Conservation (phyloP, 257 asterid genomes). For the Fraxinus quadrangulata region DNA sequence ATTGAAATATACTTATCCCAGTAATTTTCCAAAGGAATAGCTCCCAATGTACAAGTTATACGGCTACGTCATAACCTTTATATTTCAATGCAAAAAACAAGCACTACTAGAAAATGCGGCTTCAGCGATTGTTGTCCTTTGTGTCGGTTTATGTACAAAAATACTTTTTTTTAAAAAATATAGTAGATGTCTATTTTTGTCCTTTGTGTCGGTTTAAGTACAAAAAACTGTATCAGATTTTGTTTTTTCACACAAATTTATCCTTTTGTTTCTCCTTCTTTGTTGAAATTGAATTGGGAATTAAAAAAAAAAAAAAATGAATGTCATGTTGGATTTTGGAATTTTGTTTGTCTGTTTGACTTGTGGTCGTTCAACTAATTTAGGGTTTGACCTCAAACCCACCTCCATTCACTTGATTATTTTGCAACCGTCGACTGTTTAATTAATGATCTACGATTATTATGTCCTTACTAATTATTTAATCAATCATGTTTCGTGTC, state of each 20-base stretch:
- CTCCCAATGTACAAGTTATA: conserved; percentile 33
- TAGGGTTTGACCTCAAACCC: conserved; percentile 10
- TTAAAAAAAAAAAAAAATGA: not conserved
- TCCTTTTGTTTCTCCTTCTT: conserved; percentile 18
- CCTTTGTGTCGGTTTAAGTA: conserved; percentile 15
- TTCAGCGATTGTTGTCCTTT: too few relatives aligned
- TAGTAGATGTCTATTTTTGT: conserved; percentile 15
- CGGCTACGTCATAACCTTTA: conserved; percentile 28
- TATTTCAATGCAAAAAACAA: conserved; percentile 1
- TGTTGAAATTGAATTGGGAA: not conserved
- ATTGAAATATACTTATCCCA: conserved; percentile 7
- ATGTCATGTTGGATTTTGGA: conserved; percentile 10
- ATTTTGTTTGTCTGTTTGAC: not conserved
- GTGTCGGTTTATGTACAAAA: too few relatives aligned
- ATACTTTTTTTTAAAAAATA: too few relatives aligned
- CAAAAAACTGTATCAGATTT: conserved; percentile 21
- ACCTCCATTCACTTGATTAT: conserved; percentile 8
- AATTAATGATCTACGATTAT: too few relatives aligned
- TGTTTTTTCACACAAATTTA: conserved; percentile 20
- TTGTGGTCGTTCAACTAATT: conserved; percentile 11
- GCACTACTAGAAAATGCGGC: too few relatives aligned
- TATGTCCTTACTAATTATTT: too few relatives aligned
- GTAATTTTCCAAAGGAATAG: conserved; percentile 24
- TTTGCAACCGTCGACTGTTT: not conserved
- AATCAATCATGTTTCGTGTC: too few relatives aligned